phyloP scores from a whole-genome alignment of 768 basidiomycete genomes.

The Lyophyllum atratum region DNA sequence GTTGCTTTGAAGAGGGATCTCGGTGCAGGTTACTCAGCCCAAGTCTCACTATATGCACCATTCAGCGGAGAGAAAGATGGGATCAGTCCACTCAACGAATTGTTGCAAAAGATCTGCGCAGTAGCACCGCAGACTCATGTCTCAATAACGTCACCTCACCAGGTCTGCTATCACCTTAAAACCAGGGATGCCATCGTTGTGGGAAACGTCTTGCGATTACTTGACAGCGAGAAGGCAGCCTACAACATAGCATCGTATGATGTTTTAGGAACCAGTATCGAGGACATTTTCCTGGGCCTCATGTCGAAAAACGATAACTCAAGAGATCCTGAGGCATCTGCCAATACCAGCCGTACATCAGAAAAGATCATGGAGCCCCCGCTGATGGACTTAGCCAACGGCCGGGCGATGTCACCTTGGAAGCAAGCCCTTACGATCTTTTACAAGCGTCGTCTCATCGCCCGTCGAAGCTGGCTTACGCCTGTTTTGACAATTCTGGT shows the following conservation, averaged over 20 bases:
- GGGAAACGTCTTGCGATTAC: slow-evolving; percentile 52
- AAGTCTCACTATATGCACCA: slow-evolving; percentile 45
- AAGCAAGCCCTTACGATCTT: slow-evolving; percentile 73
- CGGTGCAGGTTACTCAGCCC: slow-evolving; percentile 72
- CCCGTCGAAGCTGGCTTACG: slow-evolving; percentile 69
- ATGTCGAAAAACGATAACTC: slow-evolving; percentile 50
- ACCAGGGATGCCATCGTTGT: slow-evolving; percentile 59
- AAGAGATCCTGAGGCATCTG: slow-evolving; percentile 21
- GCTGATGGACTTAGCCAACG: slow-evolving; percentile 47
- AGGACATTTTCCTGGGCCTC: slow-evolving; percentile 78
- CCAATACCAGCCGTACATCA: background rate
- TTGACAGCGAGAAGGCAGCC: slow-evolving; percentile 45
- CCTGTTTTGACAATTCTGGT: slow-evolving; percentile 55
- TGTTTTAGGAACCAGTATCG: slow-evolving; percentile 72
- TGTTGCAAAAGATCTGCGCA: slow-evolving; percentile 44
- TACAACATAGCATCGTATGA: slow-evolving; percentile 57
- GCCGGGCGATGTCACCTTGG: slow-evolving; percentile 56
- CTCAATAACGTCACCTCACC: slow-evolving; percentile 42
- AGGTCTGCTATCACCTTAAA: slow-evolving; percentile 57
- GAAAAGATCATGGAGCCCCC: slow-evolving; percentile 16
- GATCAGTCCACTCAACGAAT: slow-evolving; percentile 23
- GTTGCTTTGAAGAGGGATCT: slow-evolving; percentile 71
- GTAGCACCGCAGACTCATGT: slow-evolving; percentile 48
- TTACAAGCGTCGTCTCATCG: slow-evolving; percentile 66
- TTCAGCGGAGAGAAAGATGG: slow-evolving; percentile 28